Evolutionary conservation across 495 filamentous ascomycete species (phyloP), one percentile per base, ranked within the genome.

Genomic region (Talaromyces adpressus): DNA sequence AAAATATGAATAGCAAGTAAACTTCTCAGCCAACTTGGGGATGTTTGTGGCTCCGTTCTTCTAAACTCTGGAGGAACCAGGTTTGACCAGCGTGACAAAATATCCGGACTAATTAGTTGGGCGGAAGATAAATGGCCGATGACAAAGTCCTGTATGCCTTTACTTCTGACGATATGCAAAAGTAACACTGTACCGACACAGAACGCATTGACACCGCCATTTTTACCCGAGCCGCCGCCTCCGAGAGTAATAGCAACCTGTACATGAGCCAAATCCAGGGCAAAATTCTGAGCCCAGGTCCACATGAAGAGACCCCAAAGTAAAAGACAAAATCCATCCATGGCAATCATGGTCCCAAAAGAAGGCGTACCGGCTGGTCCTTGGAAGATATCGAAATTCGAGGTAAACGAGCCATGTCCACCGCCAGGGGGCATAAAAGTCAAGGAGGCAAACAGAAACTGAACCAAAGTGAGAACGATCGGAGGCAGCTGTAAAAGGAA

Each of bases 401-500:
- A 82, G 58, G 81, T 81, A 62, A 86, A 73, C 29, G 78, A 77
- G 61, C 79, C 70, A 22, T 77, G 74, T 20, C 72, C 73, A 62
- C 77, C 79, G 64, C 76, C 84, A 6, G 91, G 90, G 30, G 92
- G 90, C 66, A 97, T 92, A 72, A 97, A 97, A 30, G 94, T 98
- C 67, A 98, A 81, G 59, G 90, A 83, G 57, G 95, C 92, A 79
- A 96, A 99, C 65, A 98, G 83, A 70, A 92, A 87, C 71, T 99
- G 95, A 71, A 96, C 90, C 71, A 91, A 79, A 61, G 92, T 92
- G 64, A 98, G 82, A 62, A 96, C 85, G 68, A 92, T 91, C 25
- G 93, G 91, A 27, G 95, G 93, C n/a, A 97, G 85, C 73, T 97
- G 94, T 70, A 99, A 87, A 62, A 99, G 85, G 72, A 99, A 89